Evolutionary conservation across 2,329 filamentous ascomycete genomes (phyloP), one percentile per base, ranked within the genome.

Genomic region (Hymenoscyphus fraxineus): DNA sequence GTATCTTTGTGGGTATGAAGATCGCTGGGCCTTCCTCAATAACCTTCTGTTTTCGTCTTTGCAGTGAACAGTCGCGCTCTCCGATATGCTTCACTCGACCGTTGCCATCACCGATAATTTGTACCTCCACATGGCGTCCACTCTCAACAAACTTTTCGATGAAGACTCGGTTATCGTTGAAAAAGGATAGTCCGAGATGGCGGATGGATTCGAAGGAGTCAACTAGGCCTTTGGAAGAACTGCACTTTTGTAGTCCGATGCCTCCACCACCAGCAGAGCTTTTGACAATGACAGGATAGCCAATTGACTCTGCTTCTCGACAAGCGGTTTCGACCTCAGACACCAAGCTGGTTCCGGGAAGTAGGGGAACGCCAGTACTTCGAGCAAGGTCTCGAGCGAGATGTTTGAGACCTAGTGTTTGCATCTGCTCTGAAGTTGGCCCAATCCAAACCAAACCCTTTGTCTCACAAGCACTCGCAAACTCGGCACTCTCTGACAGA

Each of bases 21-120:
- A 86, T 85, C 65, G 84, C 86, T 0, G 88, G 88, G n/a, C 83
- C 87, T 70, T 90, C 88, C 70, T 90, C 88, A 16, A 91, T 83
- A 22, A 90, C 85, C 70, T 91, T 91, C 72, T 90, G 88, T 70
- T 90, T 86, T 27, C 88, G 79, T 59, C 88, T 77, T 72, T 90
- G 88, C 6, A 90, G 83, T 0, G 84, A 88, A 71, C 88, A 90
- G 67, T 91, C 88, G 35, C 88, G 79, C 70, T 90, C 88, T 4
- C 87, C 85, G 32, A 89, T 82, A 44, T 82, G 78, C 5, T 89
- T 80, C 12, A 83, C 85, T 4, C 15, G 58, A 60, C 83, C 77
- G 0, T 83, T 85, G 31, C 79, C 82, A 64, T 90, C 87, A 9
- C 88, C 88, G 66, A 89, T 85, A 1, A 91, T 79, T 68, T 90